Evolutionary conservation across 148 eudicot genomes (phyloP).

Genomic region (Rhododendron ovatum): DNA sequence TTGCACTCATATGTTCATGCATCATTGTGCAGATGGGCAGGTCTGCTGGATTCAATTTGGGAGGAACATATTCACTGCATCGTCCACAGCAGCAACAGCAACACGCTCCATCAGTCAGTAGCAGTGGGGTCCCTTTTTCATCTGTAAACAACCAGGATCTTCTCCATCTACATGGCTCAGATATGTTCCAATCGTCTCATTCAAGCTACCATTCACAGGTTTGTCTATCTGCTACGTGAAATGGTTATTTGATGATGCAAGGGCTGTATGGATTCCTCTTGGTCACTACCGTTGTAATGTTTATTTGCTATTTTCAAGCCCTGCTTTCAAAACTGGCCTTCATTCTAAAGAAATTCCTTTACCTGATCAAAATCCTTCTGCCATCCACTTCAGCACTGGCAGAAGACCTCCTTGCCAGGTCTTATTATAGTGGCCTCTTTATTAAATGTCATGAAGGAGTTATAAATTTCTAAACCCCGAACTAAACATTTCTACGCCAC

Average conservation of each 20-base stretch:
- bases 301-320: neutral
- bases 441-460: neutral
- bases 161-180: constrained; percentile 49
- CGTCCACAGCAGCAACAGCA: constrained; percentile 74
- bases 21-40: constrained; percentile 67
- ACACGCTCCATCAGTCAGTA: constrained; percentile 63
- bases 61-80: constrained; percentile 73
- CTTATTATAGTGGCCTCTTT: neutral
- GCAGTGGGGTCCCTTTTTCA: constrained; percentile 43
- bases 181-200: constrained; percentile 53
- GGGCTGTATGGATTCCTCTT: neutral
- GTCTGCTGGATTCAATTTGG: constrained; percentile 82
- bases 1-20: neutral
- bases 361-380: neutral
- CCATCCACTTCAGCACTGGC: neutral
- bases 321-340: neutral
- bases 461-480: neutral
- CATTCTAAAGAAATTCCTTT: neutral
- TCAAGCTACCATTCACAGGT: constrained; percentile 53
- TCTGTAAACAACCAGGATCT: constrained; percentile 47
- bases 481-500: neutral
- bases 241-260: neutral
- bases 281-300: neutral
- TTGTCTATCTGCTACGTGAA: constrained; percentile 2
- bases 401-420: neutral